Percentiles rank a stretch among this genome's conserved stretches.
phyloP scores from a whole-genome alignment of 108 stramenopile genomes.

The Conticribra guillardii region DNA sequence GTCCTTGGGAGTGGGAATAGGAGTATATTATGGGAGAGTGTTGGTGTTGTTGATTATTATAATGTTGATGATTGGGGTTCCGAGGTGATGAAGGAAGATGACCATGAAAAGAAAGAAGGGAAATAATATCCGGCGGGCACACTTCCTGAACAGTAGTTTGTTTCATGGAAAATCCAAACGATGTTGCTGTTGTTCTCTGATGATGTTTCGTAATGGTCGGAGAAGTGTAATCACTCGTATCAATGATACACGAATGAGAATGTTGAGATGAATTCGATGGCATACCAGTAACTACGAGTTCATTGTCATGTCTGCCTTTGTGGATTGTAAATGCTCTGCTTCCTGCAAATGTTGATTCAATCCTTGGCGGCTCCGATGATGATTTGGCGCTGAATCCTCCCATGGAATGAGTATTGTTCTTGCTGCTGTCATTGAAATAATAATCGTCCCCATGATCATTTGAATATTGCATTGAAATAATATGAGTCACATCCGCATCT shows the following conservation, averaged over 20 bases:
- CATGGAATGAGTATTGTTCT: too few relatives aligned
- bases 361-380: too few relatives aligned
- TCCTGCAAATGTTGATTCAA: neutral
- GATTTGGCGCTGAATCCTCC: too few relatives aligned
- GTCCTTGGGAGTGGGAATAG: conserved; percentile 65
- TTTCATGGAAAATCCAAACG: neutral
- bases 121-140: conserved; percentile 19
- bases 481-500: conserved; percentile 63
- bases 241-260: neutral
- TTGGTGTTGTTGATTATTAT: neutral
- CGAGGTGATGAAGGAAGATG: conserved; percentile 10
- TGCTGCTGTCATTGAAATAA: neutral
- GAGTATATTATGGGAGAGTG: conserved; percentile 52
- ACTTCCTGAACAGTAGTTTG: neutral
- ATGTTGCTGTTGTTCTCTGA: neutral
- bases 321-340: conserved; percentile 42
- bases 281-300: conserved; percentile 23
- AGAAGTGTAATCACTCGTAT: too few relatives aligned
- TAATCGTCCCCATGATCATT: too few relatives aligned
- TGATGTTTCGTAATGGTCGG: neutral
- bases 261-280: neutral
- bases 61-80: neutral
- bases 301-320: conserved; percentile 4
- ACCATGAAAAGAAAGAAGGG: conserved; percentile 22
- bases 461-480: too few relatives aligned